Conservation (phyloP, 306 rosid genomes). For the Pyrus betulifolia region DNA sequence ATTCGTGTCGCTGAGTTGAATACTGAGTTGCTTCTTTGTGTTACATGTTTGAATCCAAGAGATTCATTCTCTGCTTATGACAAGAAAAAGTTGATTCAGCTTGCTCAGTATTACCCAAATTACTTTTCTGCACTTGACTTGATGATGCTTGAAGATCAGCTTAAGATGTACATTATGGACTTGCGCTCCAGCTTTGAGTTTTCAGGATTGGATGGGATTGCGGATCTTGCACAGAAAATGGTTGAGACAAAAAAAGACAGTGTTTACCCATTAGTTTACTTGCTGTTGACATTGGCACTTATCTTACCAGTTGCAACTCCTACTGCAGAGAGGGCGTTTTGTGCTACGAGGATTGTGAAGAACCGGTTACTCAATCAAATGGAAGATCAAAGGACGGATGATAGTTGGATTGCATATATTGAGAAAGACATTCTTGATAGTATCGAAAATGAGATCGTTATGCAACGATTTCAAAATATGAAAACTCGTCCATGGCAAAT, state of each 20-base stretch:
- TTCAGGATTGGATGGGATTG: not conserved
- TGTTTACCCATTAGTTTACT: not conserved
- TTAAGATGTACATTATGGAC: not conserved
- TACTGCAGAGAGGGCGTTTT: not conserved
- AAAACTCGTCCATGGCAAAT: not conserved
- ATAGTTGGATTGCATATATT: not conserved
- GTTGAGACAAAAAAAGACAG: not conserved
- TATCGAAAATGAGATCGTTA: not conserved
- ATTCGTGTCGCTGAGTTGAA: not conserved
- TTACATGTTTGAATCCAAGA: not conserved
- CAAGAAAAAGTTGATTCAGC: not conserved
- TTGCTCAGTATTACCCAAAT: not conserved
- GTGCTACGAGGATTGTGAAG: not conserved
- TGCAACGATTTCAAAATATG: not conserved
- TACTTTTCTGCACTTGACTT: not conserved
- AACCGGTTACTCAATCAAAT: not conserved
- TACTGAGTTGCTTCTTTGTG: conserved; percentile 6
- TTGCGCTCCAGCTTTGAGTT: not conserved
- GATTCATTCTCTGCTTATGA: not conserved
- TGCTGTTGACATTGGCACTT: not conserved
- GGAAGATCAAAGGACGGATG: not conserved
- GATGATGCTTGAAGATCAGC: conserved; percentile 1
- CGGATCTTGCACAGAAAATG: not conserved
- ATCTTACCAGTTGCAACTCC: not conserved
- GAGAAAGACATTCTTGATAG: not conserved